phyloP scores from a whole-genome alignment of 441 rosid genomes.

The Eruca vesicaria region DNA sequence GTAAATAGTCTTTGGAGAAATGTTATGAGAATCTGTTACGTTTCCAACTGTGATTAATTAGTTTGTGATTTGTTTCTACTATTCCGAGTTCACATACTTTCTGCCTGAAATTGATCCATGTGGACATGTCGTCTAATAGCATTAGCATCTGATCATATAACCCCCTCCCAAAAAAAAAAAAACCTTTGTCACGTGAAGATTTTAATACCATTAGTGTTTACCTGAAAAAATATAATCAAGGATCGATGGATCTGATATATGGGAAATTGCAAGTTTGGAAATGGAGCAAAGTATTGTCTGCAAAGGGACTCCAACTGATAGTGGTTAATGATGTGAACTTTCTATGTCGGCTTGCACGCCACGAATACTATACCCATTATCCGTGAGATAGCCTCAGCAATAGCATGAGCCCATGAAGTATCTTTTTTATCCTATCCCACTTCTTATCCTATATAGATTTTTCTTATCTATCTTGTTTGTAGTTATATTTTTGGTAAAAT shows the following conservation, averaged over 20 bases:
- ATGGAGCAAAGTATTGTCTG: conserved; percentile 2
- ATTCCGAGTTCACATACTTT: not conserved
- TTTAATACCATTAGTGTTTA: not conserved
- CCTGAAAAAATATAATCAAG: not conserved
- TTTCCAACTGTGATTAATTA: not conserved
- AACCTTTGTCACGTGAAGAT: not conserved
- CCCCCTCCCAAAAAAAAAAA: no score
- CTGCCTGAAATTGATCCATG: not conserved
- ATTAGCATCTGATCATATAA: not conserved
- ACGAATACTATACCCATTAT: conserved; percentile 22
- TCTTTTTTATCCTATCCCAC: not conserved
- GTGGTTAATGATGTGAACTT: conserved; percentile 6
- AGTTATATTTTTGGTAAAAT: no score
- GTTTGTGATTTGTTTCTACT: not conserved
- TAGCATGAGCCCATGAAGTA: conserved; percentile 10
- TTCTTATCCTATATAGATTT: not conserved
- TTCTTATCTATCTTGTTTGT: not conserved
- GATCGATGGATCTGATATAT: not conserved
- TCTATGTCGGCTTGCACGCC: conserved; percentile 33
- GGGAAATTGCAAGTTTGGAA: not conserved
- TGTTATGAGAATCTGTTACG: not conserved
- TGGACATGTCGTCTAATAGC: not conserved
- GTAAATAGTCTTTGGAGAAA: not conserved
- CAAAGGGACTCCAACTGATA: conserved; percentile 6
- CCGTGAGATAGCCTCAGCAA: conserved; percentile 11